These are phyloP conservation scores for Gnomoniopsis smithogilvyi DNA, from an alignment of 2,329 filamentous ascomycete genomes.

Conservation along the genomic window DNA sequence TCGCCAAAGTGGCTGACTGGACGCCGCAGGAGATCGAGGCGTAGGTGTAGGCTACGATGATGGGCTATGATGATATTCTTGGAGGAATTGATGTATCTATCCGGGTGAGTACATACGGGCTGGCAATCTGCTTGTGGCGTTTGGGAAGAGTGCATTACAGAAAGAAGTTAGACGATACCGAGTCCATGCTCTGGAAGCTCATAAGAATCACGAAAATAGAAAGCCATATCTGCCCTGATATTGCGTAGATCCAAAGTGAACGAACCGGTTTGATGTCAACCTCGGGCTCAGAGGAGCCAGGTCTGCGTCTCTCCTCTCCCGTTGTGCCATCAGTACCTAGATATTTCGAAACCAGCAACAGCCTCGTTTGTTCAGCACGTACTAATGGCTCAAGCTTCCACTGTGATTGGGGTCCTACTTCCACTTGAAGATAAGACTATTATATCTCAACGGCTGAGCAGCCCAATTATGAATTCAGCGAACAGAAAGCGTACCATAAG, in stretches of 20 bases:
- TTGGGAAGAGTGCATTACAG: background rate
- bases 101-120: background rate
- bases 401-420: too few relatives aligned
- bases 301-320: too few relatives aligned
- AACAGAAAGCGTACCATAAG: too few relatives aligned
- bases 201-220: background rate
- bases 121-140: background rate
- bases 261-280: too few relatives aligned
- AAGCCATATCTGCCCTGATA: background rate
- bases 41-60: constrained; percentile 28
- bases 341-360: too few relatives aligned
- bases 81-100: background rate
- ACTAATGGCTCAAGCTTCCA: too few relatives aligned
- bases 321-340: too few relatives aligned
- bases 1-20: constrained; percentile 51
- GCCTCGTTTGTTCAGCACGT: too few relatives aligned
- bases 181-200: background rate
- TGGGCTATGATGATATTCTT: background rate
- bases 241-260: background rate
- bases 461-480: too few relatives aligned
- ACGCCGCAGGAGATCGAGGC: constrained; percentile 68
- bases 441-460: too few relatives aligned
- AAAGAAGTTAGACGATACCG: background rate
- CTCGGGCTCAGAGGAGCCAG: too few relatives aligned
- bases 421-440: too few relatives aligned